Conservation (phyloP, 2,329 filamentous ascomycete species). For the Chalaropsis thielavioides region DNA sequence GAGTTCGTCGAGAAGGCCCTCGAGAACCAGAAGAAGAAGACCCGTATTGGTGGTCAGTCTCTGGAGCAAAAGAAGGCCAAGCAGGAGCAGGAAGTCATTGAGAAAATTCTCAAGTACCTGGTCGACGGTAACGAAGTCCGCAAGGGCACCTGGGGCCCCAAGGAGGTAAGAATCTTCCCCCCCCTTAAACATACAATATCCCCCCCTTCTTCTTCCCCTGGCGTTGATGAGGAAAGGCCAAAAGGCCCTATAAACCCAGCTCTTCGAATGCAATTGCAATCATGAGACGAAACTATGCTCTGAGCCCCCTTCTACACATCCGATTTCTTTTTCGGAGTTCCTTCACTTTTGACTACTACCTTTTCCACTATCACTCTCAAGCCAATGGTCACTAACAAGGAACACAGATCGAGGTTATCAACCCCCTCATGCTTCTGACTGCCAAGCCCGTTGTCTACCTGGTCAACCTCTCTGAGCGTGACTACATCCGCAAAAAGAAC, state of each 20-base stretch:
- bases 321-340: neutral
- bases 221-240: conserved; percentile 18
- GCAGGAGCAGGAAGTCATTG: conserved; percentile 85
- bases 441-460: conserved; percentile 96
- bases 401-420: conserved; percentile 93
- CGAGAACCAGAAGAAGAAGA: conserved; percentile 87
- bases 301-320: conserved; percentile 26
- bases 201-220: conserved; percentile 19
- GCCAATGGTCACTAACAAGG: conserved; percentile 4
- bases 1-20: conserved; percentile 95
- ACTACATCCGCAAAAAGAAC: conserved; percentile 98
- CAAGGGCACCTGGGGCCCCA: conserved; percentile 76
- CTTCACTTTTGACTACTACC: neutral
- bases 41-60: conserved; percentile 80
- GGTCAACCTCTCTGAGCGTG: conserved; percentile 91
- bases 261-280: conserved; percentile 76
- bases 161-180: conserved; percentile 61
- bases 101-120: conserved; percentile 72
- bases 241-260: conserved; percentile 67
- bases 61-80: conserved; percentile 96
- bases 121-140: conserved; percentile 86
- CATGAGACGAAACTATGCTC: conserved; percentile 17
- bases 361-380: neutral
- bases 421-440: conserved; percentile 84
- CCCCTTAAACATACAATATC: neutral